phyloP scores from a whole-genome alignment of 2,329 filamentous ascomycete species.

The Herpotrichia juniperi region DNA sequence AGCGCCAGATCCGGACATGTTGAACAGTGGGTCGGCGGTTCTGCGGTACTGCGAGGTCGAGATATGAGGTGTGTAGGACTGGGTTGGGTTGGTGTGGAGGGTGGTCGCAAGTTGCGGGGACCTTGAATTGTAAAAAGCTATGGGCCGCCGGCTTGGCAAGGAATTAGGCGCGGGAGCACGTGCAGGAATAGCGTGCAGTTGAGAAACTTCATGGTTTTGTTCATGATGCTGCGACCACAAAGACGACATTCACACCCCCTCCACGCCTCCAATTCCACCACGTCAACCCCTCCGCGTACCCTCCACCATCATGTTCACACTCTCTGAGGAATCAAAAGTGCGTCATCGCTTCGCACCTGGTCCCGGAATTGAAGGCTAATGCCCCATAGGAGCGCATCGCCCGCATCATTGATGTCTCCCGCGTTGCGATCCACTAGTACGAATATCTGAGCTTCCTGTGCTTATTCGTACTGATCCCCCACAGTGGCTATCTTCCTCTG shows the following conservation, averaged over 20 bases:
- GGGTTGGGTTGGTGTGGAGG: not conserved
- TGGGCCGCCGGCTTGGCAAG: not conserved
- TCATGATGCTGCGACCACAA: not conserved
- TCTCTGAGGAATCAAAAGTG: constrained; percentile 98
- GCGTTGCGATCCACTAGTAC: constrained; percentile 95
- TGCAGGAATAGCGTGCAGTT: not conserved
- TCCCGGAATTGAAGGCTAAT: constrained; percentile 27
- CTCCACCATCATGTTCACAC: constrained; percentile 57
- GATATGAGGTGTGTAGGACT: not conserved
- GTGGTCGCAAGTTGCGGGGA: not conserved
- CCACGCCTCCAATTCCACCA: constrained; percentile 1
- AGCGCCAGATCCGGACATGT: constrained; percentile 66
- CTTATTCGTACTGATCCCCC: constrained; percentile 22
- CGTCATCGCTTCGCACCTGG: constrained; percentile 5
- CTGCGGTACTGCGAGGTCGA: not conserved
- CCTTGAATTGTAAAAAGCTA: not conserved
- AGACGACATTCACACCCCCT: not conserved
- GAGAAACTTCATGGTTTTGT: constrained; percentile 1
- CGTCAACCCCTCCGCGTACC: not conserved
- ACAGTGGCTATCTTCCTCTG: constrained; percentile 90
- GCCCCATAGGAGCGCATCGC: constrained; percentile 88
- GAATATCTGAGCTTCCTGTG: constrained; percentile 37
- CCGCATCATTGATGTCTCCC: constrained; percentile 92
- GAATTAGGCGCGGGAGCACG: not conserved
- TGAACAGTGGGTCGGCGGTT: not conserved